phyloP scores from a whole-genome alignment of 179 eudicot species.

The Beta lomatogona region DNA sequence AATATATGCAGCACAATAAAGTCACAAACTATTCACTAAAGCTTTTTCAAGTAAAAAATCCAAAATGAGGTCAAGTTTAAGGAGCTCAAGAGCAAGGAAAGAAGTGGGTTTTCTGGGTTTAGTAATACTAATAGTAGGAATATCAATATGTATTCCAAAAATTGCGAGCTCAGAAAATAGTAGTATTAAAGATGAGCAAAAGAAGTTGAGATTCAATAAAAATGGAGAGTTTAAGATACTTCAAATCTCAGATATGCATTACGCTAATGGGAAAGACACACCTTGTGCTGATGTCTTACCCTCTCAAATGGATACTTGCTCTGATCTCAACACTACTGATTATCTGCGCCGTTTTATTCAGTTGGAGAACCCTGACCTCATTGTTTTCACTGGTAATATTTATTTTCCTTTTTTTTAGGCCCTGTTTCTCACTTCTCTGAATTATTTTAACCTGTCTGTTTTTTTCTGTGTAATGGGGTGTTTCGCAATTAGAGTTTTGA shows the following conservation, averaged over 20 bases:
- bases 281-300: conserved; percentile 20
- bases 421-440: too few species aligned
- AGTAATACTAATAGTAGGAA: neutral
- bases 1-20: too few species aligned
- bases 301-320: conserved; percentile 8
- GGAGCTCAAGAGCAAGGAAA: too few species aligned
- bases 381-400: conserved; percentile 3
- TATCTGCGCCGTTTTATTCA: conserved; percentile 18
- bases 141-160: neutral
- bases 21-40: too few species aligned
- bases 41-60: too few species aligned
- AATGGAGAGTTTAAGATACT: conserved; percentile 3
- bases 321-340: conserved; percentile 22
- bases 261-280: conserved; percentile 18
- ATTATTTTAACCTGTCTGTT: too few species aligned
- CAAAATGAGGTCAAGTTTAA: neutral
- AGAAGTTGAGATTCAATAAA: neutral
- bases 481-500: too few species aligned
- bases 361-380: conserved; percentile 4
- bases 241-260: conserved; percentile 14
- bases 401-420: too few species aligned
- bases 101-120: neutral
- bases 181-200: neutral
- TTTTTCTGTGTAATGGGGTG: too few species aligned
- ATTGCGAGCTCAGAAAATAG: neutral